phyloP scores from a whole-genome alignment of 2,329 filamentous ascomycete genomes.

The Colletotrichum eremochloae region DNA sequence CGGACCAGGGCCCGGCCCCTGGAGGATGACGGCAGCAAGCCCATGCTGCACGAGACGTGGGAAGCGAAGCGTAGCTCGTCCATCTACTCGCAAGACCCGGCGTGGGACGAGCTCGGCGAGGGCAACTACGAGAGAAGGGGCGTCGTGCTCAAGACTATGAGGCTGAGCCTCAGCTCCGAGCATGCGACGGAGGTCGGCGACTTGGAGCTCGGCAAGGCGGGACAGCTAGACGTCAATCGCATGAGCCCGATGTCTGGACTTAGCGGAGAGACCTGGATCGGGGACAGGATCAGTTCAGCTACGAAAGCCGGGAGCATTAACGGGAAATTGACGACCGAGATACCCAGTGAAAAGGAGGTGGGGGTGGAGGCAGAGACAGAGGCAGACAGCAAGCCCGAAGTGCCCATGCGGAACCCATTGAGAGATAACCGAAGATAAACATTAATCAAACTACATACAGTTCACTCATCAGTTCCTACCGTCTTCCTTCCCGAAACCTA shows the following conservation, averaged over 20 bases:
- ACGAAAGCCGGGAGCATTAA: neutral
- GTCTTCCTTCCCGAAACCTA: neutral
- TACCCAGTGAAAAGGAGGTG: slow-evolving; percentile 21
- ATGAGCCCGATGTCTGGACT: slow-evolving; percentile 46
- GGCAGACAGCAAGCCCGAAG: slow-evolving; percentile 1
- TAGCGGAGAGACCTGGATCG: slow-evolving; percentile 41
- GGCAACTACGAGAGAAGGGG: slow-evolving; percentile 12
- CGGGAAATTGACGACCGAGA: slow-evolving; percentile 8
- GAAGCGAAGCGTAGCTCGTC: slow-evolving; percentile 37
- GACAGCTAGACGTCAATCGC: slow-evolving; percentile 47
- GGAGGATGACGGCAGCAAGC: slow-evolving; percentile 24
- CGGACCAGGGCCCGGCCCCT: slow-evolving; percentile 43
- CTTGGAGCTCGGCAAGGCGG: slow-evolving; percentile 49
- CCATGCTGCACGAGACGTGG: slow-evolving; percentile 23
- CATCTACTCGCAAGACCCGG: slow-evolving; percentile 29
- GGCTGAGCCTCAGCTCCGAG: slow-evolving; percentile 20
- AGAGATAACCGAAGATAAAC: slow-evolving; percentile 9
- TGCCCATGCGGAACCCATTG: slow-evolving; percentile 19
- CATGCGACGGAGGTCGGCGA: slow-evolving; percentile 47
- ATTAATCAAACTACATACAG: neutral
- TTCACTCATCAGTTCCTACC: neutral
- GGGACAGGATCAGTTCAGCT: slow-evolving; percentile 6
- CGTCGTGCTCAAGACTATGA: slow-evolving; percentile 37
- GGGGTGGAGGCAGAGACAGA: neutral
- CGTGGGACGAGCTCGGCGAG: slow-evolving; percentile 15